Percentiles rank a stretch among this genome's conserved stretches.
Evolutionary conservation across 768 basidiomycete species (phyloP).

Genomic region (Saitozyma sp.): DNA sequence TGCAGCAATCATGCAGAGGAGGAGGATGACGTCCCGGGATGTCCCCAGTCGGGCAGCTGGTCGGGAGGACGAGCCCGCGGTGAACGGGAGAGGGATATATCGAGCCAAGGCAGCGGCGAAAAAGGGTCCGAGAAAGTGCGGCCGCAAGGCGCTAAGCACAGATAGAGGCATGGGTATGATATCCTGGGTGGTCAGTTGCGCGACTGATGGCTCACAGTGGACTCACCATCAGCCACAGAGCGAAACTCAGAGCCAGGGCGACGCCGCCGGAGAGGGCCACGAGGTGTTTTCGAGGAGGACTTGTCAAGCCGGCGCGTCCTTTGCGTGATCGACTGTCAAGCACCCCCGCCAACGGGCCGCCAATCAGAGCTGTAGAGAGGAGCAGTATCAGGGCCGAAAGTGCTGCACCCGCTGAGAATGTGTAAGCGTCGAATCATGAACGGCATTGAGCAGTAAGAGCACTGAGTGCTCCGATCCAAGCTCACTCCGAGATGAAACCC

Average conservation of each 20-base stretch:
- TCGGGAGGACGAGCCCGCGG: slow-evolving; percentile 9
- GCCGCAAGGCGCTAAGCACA: slow-evolving; percentile 7
- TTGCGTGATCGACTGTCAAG: too few relatives aligned
- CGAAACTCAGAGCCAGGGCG: background rate
- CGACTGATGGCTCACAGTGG: background rate
- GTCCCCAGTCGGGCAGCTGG: slow-evolving; percentile 15
- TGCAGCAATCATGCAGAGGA: slow-evolving; percentile 26
- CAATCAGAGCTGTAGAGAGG: too few relatives aligned
- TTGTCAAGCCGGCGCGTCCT: too few relatives aligned
- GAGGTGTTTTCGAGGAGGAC: background rate
- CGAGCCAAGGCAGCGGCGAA: slow-evolving; percentile 18
- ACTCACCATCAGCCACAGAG: background rate
- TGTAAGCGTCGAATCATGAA: too few relatives aligned
- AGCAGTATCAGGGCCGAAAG: too few relatives aligned
- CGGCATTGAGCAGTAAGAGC: too few relatives aligned
- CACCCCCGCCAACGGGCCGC: too few relatives aligned
- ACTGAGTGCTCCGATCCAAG: too few relatives aligned
- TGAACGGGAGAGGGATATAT: slow-evolving; percentile 27
- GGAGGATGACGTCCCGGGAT: slow-evolving; percentile 20
- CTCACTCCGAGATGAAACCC: too few relatives aligned
- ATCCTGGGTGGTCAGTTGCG: slow-evolving; percentile 6
- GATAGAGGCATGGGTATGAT: slow-evolving; percentile 20
- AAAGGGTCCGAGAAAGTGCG: slow-evolving; percentile 17
- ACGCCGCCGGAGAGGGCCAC: background rate
- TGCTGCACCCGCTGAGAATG: too few relatives aligned